Base-by-base conservation (phyloP, 106 monocot genomes). In the Hemerocallis citrina region DNA sequence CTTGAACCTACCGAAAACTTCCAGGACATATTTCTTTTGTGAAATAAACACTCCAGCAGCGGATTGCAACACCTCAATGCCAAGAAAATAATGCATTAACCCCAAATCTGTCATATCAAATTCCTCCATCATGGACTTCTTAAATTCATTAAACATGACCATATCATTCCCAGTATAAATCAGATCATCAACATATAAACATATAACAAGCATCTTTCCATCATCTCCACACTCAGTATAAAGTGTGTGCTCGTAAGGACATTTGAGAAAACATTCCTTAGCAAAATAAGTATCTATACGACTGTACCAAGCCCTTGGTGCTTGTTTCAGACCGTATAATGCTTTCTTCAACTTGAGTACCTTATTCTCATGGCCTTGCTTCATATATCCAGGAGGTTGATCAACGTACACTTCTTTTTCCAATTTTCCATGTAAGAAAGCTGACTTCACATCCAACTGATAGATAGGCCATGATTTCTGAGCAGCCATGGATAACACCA, bases 391-490 rank as follows among this genome's bases (percentile, higher is more conserved):
- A 34, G 49, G 47, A 33, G 50, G 6, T 31, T 65, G 50, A 19
- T 65, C 64, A 8, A 65, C 13, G 23, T 22, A 65, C 22, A 51
- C 34, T 3, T 65, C 6, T 51, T 65, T 35, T n/a, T 36, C 22
- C 50, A 13, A 65, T 1, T 19, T 6, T 21, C 49, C 50, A 65
- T 65, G 34, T 4, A 65, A 13, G 36, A 65, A 65, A 13, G 65
- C 50, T 7, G 65, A 65, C 52, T 65, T 65, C 11, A 65, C 65
- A 52, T 65, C 51, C 8, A 65, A 34, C 15, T 39, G 65, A 21
- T 22, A 52, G 6, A 52, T 37, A 37, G 23, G 23, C 37, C 51
- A 65, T 35, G 20, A 33, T 11, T 65, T 34, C 12, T 65, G 48
- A 5, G 35, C 35, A 8, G 23, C 46, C 6, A 33, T 11, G 31